Percentiles rank a stretch among this genome's conserved stretches.
phyloP scores from a whole-genome alignment of 2,329 filamentous ascomycete species.

The Cadophora luteo-olivacea region DNA sequence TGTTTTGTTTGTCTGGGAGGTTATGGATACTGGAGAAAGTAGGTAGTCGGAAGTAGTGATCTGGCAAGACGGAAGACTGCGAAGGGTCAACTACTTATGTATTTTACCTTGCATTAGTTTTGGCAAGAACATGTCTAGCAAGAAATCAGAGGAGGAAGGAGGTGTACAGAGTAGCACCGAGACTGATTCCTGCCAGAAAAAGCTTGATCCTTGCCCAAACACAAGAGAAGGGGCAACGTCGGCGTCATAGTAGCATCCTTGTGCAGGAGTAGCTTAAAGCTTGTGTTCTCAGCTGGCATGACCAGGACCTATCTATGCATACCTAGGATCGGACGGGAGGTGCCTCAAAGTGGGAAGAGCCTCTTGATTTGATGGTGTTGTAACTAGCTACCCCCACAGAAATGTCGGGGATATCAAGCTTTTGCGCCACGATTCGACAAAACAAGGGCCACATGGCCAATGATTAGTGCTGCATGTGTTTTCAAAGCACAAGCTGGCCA shows the following conservation, averaged over 20 bases:
- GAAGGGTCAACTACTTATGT: slow-evolving; percentile 22
- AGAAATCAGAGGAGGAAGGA: slow-evolving; percentile 11
- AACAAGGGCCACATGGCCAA: background rate
- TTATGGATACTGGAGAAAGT: slow-evolving; percentile 2
- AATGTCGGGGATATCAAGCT: slow-evolving; percentile 5
- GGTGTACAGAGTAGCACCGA: slow-evolving; percentile 2
- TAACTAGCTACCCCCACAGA: background rate
- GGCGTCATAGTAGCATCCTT: slow-evolving; percentile 27
- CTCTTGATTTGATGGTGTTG: slow-evolving; percentile 13
- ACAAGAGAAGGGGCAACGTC: background rate
- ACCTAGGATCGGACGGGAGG: slow-evolving; percentile 22
- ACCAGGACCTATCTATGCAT: slow-evolving; percentile 12
- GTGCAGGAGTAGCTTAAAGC: slow-evolving; percentile 14
- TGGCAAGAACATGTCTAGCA: slow-evolving; percentile 12
- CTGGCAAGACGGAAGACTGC: slow-evolving; percentile 2
- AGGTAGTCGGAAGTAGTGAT: slow-evolving; percentile 13
- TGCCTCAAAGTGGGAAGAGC: slow-evolving; percentile 22
- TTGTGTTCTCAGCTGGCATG: slow-evolving; percentile 14
- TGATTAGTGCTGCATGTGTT: slow-evolving; percentile 2
- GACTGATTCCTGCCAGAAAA: slow-evolving; percentile 12
- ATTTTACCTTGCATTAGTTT: slow-evolving; percentile 2
- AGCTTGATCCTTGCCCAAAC: slow-evolving; percentile 25
- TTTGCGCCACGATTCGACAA: background rate
- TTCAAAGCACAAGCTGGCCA: background rate
- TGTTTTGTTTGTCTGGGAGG: background rate